Evolutionary conservation across 148 eudicot species (phyloP), one percentile per base, ranked within the genome.

Genomic region (Gaultheria prostrata): DNA sequence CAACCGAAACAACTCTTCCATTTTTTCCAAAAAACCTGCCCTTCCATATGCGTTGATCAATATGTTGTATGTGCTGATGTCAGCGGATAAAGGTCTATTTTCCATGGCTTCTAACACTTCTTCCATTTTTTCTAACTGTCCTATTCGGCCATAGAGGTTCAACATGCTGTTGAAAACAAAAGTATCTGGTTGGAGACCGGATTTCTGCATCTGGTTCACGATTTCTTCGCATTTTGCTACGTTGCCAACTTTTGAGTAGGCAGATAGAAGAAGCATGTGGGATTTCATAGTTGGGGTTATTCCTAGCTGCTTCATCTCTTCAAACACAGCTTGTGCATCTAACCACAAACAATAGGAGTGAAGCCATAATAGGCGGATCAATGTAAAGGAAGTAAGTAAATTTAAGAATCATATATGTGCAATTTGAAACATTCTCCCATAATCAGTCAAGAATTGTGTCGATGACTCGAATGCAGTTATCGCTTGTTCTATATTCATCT

Each of bases 231-330:
- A 91, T 83, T 90, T 94, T 39, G 80, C 82, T 48, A 93, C 89
- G 21, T 95, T 82, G 2, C 93, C 91, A 28, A 87, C 75, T 86
- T 88, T 95, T 53, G 98, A 90, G 80, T 92, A 93, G 82, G 97
- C 97, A 17, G 91, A 90, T 20, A 95, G 85, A 72, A 95, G 89
- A 14, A 92, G 82, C 98, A 95, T 95, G 87, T 95, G 95, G 85
- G 97, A 93, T 87, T 91, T 95, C 98, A 95, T 94, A 24, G 98
- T 95, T 28, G 97, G 97, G 53, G 89, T 87, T 82, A 92, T 89
- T 46, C 92, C 95, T 0, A 86, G 92, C 43, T 85, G 89, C 87
- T 92, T 88, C 85, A 95, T 88, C 90, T 91, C 93, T 43, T 78
- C 88, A 86, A 93, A 93, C 59, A 91, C 88, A 54, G 91, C 90